Evolutionary conservation across 257 asterid species (phyloP).

Genomic region (Solanum arcanum): DNA sequence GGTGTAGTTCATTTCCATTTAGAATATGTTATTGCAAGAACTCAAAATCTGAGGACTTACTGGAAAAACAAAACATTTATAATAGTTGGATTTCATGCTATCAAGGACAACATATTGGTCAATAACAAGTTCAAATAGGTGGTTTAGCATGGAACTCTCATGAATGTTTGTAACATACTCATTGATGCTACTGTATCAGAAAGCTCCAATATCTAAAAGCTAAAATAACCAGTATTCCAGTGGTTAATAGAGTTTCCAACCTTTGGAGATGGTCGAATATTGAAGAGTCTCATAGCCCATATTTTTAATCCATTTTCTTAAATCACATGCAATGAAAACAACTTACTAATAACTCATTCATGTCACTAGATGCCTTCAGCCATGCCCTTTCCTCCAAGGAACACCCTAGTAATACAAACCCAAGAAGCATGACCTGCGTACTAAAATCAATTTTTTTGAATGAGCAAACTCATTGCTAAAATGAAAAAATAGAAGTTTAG

Average conservation of each 20-base stretch:
- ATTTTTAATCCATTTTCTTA: not conserved
- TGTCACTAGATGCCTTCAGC: slow-evolving; percentile 88
- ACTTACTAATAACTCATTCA: slow-evolving; percentile 90
- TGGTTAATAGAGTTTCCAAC: not conserved
- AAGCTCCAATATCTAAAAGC: not conserved
- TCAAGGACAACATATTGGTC: not conserved
- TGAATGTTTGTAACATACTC: not conserved
- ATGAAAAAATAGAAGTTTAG: too few relatives aligned
- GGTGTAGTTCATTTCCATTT: not conserved
- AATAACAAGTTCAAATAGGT: not conserved
- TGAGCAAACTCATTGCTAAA: slow-evolving; percentile 22
- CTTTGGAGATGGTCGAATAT: not conserved
- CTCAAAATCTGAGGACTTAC: not conserved
- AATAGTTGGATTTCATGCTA: not conserved
- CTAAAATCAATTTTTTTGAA: slow-evolving; percentile 39
- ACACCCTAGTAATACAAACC: slow-evolving; percentile 86
- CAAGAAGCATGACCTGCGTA: slow-evolving; percentile 99
- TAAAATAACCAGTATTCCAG: not conserved
- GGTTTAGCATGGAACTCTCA: not conserved
- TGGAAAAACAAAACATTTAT: not conserved
- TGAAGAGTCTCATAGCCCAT: not conserved
- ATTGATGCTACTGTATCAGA: not conserved
- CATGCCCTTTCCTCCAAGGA: slow-evolving; percentile 96
- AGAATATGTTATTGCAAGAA: not conserved
- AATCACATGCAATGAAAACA: not conserved